Base-by-base conservation (phyloP, 2,329 filamentous ascomycete genomes). In the Lachnellula hyalina region DNA sequence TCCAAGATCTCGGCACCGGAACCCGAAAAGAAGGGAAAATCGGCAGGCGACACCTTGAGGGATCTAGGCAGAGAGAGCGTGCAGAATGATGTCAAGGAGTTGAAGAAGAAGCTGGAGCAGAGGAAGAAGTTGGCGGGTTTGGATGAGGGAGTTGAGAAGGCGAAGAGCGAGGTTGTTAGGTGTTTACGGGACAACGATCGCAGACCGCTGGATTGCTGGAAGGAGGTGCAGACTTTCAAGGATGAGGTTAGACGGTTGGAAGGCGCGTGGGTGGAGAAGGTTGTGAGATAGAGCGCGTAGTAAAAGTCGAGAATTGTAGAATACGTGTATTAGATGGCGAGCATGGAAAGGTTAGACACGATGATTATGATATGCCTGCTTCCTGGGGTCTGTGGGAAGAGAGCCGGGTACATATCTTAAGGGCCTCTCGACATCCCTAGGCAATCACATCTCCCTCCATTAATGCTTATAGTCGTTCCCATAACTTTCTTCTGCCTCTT, bases 131-230 rank as follows among this genome's bases (percentile, higher is more conserved):
- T 89, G 57, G 79, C 86, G 67, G 83, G 86, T 57, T 70, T 90
- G 62, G 89, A 91, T 63, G 83, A 86, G 59, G 75, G 75, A 49
- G 84, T 96, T 48, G 85, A 90, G 73, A 80, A 78, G 69, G 89
- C 91, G 19, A 87, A 90, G 72, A 77, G 82, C 63, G 83, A 86
- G 56, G 84, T 96, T 53, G 83, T 94, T 60, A 80, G 82, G 65
- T 97, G 93, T 71, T 77, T 97, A 77, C 79, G 88, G 59, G 80
- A 86, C 67, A 86, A 96, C 72, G 92, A 96, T 73, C 80, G 90
- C 61, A 82, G 90, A 71, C 92, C 93, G 70, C 77, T 96, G 69
- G 89, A 96, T 77, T 97, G 93, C 80, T 96, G 89, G 88, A 81
- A 85, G 73, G 91, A 96, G 81, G 90, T 41, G 38, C 87, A 95